phyloP scores from a whole-genome alignment of 495 filamentous ascomycete species.

The Xylaria telfairii region DNA sequence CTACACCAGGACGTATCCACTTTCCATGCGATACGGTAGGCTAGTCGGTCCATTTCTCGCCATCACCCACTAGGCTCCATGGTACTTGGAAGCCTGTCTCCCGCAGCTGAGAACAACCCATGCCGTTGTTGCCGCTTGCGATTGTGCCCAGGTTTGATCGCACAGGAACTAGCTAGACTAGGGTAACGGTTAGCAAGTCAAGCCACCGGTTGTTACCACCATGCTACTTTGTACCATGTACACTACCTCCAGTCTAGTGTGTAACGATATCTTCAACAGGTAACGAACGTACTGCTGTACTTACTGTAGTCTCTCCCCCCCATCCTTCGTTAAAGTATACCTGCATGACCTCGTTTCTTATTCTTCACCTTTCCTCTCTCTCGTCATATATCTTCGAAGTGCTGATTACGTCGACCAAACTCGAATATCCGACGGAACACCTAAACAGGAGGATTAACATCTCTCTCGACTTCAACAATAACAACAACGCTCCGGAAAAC shows the following conservation, averaged over 20 bases:
- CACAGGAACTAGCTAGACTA: slow-evolving; percentile 26
- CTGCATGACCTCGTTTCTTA: slow-evolving; percentile 21
- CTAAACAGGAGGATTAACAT: neutral
- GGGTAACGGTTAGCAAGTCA: slow-evolving; percentile 25
- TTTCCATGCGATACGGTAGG: slow-evolving; percentile 24
- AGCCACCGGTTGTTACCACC: slow-evolving; percentile 22
- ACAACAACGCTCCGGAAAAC: neutral
- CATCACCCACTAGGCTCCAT: slow-evolving; percentile 23
- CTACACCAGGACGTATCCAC: slow-evolving; percentile 20
- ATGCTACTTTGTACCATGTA: slow-evolving; percentile 15
- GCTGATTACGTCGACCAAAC: neutral
- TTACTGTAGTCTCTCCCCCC: slow-evolving; percentile 12
- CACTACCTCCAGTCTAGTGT: slow-evolving; percentile 10
- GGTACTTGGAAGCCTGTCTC: slow-evolving; percentile 20
- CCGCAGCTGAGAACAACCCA: slow-evolving; percentile 23
- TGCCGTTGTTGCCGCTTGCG: slow-evolving; percentile 28
- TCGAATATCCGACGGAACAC: neutral
- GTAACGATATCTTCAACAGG: slow-evolving; percentile 28
- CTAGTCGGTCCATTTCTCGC: slow-evolving; percentile 27
- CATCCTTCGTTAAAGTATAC: slow-evolving; percentile 16
- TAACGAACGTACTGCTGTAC: no score
- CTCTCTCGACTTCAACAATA: neutral
- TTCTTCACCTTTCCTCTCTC: neutral
- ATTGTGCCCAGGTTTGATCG: slow-evolving; percentile 24
- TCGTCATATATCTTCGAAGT: neutral